phyloP scores from a whole-genome alignment of 2,329 filamentous ascomycete genomes.

The Penicillium concentricum region DNA sequence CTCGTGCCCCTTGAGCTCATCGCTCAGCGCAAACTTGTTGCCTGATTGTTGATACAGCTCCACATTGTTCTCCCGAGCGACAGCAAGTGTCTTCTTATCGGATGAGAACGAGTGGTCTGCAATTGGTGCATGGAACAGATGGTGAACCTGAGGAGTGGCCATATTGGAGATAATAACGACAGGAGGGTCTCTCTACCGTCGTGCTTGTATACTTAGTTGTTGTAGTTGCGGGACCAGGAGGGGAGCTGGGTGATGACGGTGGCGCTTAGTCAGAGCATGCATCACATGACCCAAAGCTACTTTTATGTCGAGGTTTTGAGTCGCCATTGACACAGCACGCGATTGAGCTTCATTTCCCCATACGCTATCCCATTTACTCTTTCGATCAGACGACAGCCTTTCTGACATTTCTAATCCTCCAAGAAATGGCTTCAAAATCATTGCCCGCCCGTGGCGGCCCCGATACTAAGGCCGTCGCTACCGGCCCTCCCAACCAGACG shows the following conservation, averaged over 20 bases:
- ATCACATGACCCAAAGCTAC: slow-evolving; percentile 22
- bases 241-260: slow-evolving; percentile 21
- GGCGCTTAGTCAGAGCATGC: slow-evolving; percentile 17
- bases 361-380: background rate
- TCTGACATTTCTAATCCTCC: background rate
- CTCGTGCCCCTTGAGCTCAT: slow-evolving; percentile 94
- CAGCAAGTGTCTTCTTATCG: slow-evolving; percentile 82
- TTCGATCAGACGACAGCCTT: background rate
- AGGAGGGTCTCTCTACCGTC: slow-evolving; percentile 99
- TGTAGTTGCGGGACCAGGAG: slow-evolving; percentile 10
- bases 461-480: slow-evolving; percentile 31
- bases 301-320: slow-evolving; percentile 13
- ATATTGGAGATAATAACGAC: slow-evolving; percentile 63
- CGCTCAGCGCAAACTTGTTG: slow-evolving; percentile 75
- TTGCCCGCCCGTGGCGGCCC: slow-evolving; percentile 43
- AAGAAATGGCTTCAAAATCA: slow-evolving; percentile 40
- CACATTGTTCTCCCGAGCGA: slow-evolving; percentile 84
- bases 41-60: slow-evolving; percentile 80
- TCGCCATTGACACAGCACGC: background rate
- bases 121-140: slow-evolving; percentile 94
- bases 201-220: slow-evolving; percentile 26
- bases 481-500: slow-evolving; percentile 74
- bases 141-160: slow-evolving; percentile 86
- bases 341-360: slow-evolving; percentile 8
- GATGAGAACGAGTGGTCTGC: slow-evolving; percentile 97